A percentile compares a stretch with the other conserved stretches of the same genome.
Conservation (phyloP, 177 flowering plant species). For the Vitis hybrid region DNA sequence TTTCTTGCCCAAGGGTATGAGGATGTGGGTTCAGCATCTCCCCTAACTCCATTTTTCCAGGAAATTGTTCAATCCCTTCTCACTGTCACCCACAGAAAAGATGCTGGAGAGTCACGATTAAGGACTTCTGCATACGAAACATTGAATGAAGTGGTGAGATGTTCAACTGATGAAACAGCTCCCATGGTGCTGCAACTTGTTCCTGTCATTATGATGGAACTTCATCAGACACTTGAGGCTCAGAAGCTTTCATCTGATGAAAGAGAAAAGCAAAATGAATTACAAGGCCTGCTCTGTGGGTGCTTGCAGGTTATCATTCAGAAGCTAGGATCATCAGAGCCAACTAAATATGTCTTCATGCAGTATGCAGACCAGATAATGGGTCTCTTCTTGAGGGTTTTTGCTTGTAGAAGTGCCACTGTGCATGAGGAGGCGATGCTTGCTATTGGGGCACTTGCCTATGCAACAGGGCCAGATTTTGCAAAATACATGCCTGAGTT, state of each 20-base stretch:
- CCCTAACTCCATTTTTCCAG: constrained; percentile 64
- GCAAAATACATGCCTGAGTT: constrained; percentile 71
- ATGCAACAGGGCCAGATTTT: constrained; percentile 62
- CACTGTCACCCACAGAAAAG: constrained; percentile 59
- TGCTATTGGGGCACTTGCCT: constrained; percentile 77
- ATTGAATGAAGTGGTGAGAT: constrained; percentile 72
- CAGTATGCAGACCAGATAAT: constrained; percentile 72
- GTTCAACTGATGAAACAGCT: constrained; percentile 68
- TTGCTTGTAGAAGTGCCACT: constrained; percentile 73
- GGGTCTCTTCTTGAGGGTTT: constrained; percentile 65
- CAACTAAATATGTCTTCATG: constrained; percentile 53
- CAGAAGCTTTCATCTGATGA: constrained; percentile 61
- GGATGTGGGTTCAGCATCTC: constrained; percentile 51
- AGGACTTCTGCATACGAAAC: constrained; percentile 80
- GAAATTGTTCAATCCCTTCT: constrained; percentile 65
- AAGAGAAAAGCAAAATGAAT: constrained; percentile 61
- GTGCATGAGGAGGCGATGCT: constrained; percentile 89
- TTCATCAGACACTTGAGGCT: constrained; percentile 60
- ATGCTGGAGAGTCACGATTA: constrained; percentile 66
- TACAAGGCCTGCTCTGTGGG: constrained; percentile 79
- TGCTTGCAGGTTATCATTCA: constrained; percentile 74
- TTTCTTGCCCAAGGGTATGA: constrained; percentile 75
- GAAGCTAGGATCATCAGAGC: constrained; percentile 61
- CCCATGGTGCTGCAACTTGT: constrained; percentile 59
- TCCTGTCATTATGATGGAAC: constrained; percentile 69